These are phyloP conservation scores for Fraxinus nigra DNA, from an alignment of 305 asterid species.

Conservation along the genomic window DNA sequence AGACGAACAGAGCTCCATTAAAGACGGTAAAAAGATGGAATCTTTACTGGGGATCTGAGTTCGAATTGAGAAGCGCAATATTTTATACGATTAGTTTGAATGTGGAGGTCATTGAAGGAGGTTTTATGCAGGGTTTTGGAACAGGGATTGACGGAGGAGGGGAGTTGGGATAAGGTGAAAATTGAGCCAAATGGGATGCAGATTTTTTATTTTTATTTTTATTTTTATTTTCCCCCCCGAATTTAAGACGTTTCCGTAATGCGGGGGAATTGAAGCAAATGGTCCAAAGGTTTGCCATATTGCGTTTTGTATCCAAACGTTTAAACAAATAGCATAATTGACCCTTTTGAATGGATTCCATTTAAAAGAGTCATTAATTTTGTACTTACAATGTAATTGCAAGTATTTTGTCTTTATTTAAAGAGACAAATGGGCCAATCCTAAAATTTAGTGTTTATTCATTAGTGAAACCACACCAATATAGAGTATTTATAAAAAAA, in stretches of 20 bases:
- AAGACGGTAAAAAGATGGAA: not conserved
- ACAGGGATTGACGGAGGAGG: conserved; percentile 12
- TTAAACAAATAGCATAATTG: not conserved
- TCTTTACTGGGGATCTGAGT: not conserved
- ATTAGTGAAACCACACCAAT: too few species aligned
- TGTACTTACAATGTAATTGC: not conserved
- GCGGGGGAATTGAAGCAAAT: too few species aligned
- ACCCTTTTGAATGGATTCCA: not conserved
- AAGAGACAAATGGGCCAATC: too few species aligned
- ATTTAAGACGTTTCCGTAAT: too few species aligned
- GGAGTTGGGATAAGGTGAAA: conserved; percentile 31
- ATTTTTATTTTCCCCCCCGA: too few species aligned
- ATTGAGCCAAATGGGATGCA: not conserved
- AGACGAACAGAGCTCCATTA: conserved; percentile 69
- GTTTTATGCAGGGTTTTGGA: conserved; percentile 44
- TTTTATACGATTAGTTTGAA: not conserved
- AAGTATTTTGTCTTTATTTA: too few species aligned
- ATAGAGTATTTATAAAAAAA: too few species aligned
- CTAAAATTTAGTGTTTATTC: too few species aligned
- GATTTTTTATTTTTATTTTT: not conserved
- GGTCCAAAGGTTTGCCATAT: not conserved
- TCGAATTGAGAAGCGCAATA: conserved; percentile 9
- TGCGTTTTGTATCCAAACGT: not conserved
- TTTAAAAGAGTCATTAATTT: too few species aligned
- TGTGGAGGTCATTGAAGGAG: conserved; percentile 34